Conservation (phyloP, 2,329 filamentous ascomycete species). For the Botrytis porri region DNA sequence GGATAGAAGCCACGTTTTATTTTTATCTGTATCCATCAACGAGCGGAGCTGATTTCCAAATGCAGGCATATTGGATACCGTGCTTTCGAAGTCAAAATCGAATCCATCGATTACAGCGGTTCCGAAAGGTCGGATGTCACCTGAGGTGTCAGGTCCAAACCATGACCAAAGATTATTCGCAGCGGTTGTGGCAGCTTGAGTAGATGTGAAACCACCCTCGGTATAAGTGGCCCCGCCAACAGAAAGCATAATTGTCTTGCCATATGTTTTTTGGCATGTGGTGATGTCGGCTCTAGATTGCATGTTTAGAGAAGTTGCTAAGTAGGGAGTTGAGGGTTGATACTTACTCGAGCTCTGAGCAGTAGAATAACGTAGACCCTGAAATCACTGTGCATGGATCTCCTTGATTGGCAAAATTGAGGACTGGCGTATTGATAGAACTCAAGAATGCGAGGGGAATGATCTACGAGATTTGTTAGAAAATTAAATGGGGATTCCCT, state of each 20-base stretch:
- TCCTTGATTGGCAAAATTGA: slow-evolving; percentile 65
- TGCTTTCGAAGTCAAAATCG: slow-evolving; percentile 69
- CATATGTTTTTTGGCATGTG: slow-evolving; percentile 57
- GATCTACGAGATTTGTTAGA: slow-evolving; percentile 43
- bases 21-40: slow-evolving; percentile 50
- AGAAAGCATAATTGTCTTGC: slow-evolving; percentile 71
- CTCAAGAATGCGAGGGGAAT: slow-evolving; percentile 64
- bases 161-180: slow-evolving; percentile 67
- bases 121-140: slow-evolving; percentile 63
- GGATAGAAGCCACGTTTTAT: slow-evolving; percentile 57
- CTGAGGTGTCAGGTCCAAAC: slow-evolving; percentile 58
- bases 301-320: background rate
- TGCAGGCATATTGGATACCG: slow-evolving; percentile 55
- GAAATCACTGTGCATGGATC: slow-evolving; percentile 58
- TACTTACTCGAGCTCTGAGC: slow-evolving; percentile 63
- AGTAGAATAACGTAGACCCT: slow-evolving; percentile 57
- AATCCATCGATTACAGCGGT: slow-evolving; percentile 67
- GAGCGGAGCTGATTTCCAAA: slow-evolving; percentile 58
- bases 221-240: slow-evolving; percentile 69
- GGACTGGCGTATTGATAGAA: slow-evolving; percentile 50
- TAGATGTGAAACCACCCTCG: slow-evolving; percentile 62
- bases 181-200: slow-evolving; percentile 49
- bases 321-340: background rate
- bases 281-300: slow-evolving; percentile 45
- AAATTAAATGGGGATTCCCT: background rate